Conservation (phyloP, 305 asterid genomes). For the Solanum chacoense region DNA sequence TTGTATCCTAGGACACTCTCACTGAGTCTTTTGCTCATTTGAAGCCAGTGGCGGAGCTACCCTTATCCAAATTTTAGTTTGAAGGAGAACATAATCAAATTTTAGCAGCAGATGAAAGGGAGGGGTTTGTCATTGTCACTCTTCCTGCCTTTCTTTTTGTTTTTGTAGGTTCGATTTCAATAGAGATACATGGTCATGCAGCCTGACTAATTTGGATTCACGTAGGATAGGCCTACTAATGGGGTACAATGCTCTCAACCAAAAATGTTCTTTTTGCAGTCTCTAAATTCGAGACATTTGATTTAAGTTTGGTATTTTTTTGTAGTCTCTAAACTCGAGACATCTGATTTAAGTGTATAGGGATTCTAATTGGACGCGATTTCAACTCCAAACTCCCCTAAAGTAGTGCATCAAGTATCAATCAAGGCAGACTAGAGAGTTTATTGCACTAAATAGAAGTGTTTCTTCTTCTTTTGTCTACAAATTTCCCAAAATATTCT, state of each 20-base stretch:
- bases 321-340: background rate
- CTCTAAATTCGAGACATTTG: background rate
- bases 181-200: rapidly evolving
- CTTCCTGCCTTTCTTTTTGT: background rate
- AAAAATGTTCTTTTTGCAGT: too few species aligned
- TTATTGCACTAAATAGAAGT: background rate
- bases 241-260: background rate
- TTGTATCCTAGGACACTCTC: background rate
- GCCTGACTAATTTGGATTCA: too few species aligned
- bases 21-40: background rate
- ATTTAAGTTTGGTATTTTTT: too few species aligned
- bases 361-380: background rate
- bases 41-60: background rate
- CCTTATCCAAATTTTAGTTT: background rate
- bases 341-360: background rate
- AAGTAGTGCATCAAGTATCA: background rate
- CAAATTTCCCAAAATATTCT: background rate
- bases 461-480: background rate
- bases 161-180: rapidly evolving
- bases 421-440: too few species aligned
- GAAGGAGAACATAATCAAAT: background rate
- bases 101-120: background rate
- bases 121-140: background rate
- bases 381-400: background rate
- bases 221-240: background rate